Conservation (phyloP, 495 filamentous ascomycete species). For the Daldinia childiae region DNA sequence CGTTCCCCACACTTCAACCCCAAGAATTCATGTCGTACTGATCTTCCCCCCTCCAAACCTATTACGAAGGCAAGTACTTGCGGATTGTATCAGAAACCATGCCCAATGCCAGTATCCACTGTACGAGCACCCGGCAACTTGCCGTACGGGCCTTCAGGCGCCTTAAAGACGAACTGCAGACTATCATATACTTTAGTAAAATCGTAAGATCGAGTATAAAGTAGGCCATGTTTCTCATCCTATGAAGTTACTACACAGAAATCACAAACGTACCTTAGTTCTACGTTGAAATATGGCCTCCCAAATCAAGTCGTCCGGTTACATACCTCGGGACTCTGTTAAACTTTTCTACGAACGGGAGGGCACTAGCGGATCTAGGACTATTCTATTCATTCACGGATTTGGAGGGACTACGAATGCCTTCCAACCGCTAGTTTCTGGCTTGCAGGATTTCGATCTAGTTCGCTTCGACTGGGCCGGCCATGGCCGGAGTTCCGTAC, state of each 20-base stretch:
- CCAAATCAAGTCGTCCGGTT: conserved; percentile 18
- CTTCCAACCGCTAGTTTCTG: conserved; percentile 10
- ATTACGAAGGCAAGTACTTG: background rate
- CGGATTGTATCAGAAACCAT: background rate
- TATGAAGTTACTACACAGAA: background rate
- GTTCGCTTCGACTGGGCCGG: conserved; percentile 20
- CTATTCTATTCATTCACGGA: conserved; percentile 14
- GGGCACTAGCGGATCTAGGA: conserved; percentile 2
- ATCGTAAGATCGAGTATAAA: background rate
- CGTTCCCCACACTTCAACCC: background rate
- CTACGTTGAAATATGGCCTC: conserved; percentile 5
- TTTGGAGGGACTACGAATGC: conserved; percentile 17
- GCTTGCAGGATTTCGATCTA: conserved; percentile 10
- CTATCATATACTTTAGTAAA: background rate
- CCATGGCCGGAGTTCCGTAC: conserved; percentile 17
- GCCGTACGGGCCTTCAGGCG: background rate
- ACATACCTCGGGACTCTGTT: conserved; percentile 11
- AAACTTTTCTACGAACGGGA: conserved; percentile 23
- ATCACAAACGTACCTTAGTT: background rate
- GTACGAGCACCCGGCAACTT: background rate
- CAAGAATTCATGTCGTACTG: background rate
- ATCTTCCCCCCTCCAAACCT: background rate
- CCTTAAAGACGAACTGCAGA: background rate
- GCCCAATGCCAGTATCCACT: background rate
- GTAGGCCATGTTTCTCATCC: background rate